Base-by-base conservation (phyloP, 164 flowering plant genomes). In the Cinnamomum micranthum region DNA sequence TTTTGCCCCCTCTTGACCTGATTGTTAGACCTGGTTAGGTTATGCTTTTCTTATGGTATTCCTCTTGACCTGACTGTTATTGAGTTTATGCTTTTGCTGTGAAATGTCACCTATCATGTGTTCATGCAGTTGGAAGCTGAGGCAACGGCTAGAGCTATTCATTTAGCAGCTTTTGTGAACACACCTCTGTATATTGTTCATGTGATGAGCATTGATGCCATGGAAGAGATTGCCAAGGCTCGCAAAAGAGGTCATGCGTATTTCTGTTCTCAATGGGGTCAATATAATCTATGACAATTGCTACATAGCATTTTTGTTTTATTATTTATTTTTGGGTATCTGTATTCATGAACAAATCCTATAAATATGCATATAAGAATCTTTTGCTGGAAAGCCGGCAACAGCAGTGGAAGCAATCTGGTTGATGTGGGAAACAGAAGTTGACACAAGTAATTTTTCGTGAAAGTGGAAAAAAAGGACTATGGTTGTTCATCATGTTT, bases 171-270 rank as follows among this genome's bases (percentile, higher is more conserved):
- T 79, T 96, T 96, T 82, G 88, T 96, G 71, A 94, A 96, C 78
- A 87, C 93, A 58, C 99, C 99, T 41, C 82, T 96, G 19, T 96
- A 96, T 76, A 88, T 96, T 50, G 99, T 96, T 83, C 99, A 96
- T 83, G 99, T 96, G 63, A 96, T 96, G 99, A 94, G 98, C 91
- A 90, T 84, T 80, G 97, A 96, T 86, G 98, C 99, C 15, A 84
- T 96, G 97, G 97, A 96, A 80, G 99, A 96, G 85, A 85, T 96
- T 77, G 95, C 97, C 68, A 88, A 88, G 77, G 99, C 99, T 82
- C 85, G 90, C 74, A 89, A 89, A 80, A 80, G 88, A 86, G 99
- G 99, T 96, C 17, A 20, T 63, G 6, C 22, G 5, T 47, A 9
- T 23, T 63, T 72, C 47, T 55, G n/a, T 55, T 20, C 60, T 55